Base-by-base conservation (phyloP, 805 yeast species). In the Starmerella sp. region DNA sequence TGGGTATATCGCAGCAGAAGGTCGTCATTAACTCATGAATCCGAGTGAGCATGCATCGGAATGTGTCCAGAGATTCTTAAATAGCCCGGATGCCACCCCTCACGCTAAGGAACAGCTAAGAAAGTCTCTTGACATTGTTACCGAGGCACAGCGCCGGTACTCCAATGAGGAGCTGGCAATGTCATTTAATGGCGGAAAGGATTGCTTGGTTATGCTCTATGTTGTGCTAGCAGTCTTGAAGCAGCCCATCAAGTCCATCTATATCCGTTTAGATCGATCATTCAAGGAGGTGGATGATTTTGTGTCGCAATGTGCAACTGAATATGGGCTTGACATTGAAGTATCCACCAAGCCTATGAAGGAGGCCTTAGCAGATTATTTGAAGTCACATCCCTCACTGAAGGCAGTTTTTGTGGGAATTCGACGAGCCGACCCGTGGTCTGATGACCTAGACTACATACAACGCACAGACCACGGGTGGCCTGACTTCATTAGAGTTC, bases 101-200 rank as follows among this genome's bases (percentile, higher is more conserved):
- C 48, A 51, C 7, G 65, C 67, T 28, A 57, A 63, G 51, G 54
- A 54, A 31, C 64, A 61, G 53, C 62, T 69, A 11, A 46, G 54
- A 28, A 54, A 60, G 41, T 60, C 69, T 10, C 47, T 65, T 42
- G 57, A 53, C 2, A 60, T 69, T 13, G 61, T 67, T 13, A 57
- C 59, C 44, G 63, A 67, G 36, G 70, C 69, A 3, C 53, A 67
- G 15, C 39, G 50, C 13, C 54, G 56, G 45, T 63, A 29, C 54
- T n/a, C 45, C 1, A 34, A 45, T 8, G 57, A 60, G 2, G 61
- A 67, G 45, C 58, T 69, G 13, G 84, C 97, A 0, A 74, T 93
- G 13, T 85, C 95, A 2, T 93, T 84, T 68, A 93, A 93, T 66
- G 98, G 98, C 10, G 98, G 98, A 1, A 93, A 93, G 66, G 98